Base-by-base conservation (phyloP, 2,329 filamentous ascomycete species). In the Ophiocordyceps australis region DNA sequence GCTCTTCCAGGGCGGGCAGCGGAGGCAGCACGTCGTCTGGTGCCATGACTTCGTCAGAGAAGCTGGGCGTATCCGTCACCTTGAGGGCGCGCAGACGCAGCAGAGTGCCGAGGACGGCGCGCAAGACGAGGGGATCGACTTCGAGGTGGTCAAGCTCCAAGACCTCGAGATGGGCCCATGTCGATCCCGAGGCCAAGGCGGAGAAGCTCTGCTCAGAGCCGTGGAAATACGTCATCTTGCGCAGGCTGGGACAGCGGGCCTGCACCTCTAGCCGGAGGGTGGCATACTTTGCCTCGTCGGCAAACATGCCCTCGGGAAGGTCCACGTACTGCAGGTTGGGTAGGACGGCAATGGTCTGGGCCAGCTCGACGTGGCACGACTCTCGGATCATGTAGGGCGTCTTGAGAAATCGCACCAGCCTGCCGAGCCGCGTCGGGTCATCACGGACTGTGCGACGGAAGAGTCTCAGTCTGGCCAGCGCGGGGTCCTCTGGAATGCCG, bases 311-410 rank as follows among this genome's bases (percentile, higher is more conserved):
- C 36, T 89, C 78, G 5, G 86, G 86, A 7, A 95, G 63, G 49
- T 95, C 86, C 36, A 93, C 75, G 47, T 89, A 94, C 46, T 70
- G 75, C 23, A 95, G 58, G 41, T 86, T 83, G 17, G 82, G 80
- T 22, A 86, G 62, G 14, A 85, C 78, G 20, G 82, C 81, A 24
- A 94, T 76, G 15, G 79, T 81, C 26, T 83, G 72, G 8, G 86
- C 85, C 25, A 94, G 65, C 34, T 86, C 79, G 28, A 78, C 66
- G 46, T 89, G 82, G 45, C 68, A 78, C 2, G 79, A 79, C 54
- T 94, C 82, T 30, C 86, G 73, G 28, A 86, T 75, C 86, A 94
- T 94, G 50, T 93, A 94, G 6, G 86, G 82, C 31, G 82, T 73
- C 57, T 93, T 92, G 41, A 95, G 60, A 39, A 75, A 83, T 41